Evolutionary conservation across 2,329 filamentous ascomycete species (phyloP), one percentile per base, ranked within the genome.

Genomic region (Curvularia sp.): DNA sequence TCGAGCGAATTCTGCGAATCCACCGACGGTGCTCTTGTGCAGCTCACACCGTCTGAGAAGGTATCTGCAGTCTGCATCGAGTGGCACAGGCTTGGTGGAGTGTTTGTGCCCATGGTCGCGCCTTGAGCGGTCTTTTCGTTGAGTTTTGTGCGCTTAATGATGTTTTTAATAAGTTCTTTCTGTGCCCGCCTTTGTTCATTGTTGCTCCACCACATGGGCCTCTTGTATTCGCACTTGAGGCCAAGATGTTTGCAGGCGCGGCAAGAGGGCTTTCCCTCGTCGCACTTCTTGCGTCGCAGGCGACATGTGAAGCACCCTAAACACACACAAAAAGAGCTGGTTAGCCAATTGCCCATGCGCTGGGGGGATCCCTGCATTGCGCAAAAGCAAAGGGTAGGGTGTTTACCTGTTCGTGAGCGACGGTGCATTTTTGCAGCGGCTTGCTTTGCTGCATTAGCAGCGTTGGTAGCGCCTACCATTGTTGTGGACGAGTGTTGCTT

Each of bases 151-250:
- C 89, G 88, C 87, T 97, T 97, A 84, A 99, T 98, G 79, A 94
- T 92, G 79, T 90, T 89, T 85, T 99, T 99, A 84, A 99, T 96
- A 68, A 89, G 83, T 75, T 98, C 95, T 82, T 98, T 99, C 77
- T 97, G 92, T 56, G 88, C 82, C 70, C 89, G 87, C 68, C 95
- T 86, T 73, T 90, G 88, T 64, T 97, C 93, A 73, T 91, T 90
- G 83, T 95, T 97, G 80, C 89, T 91, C 95, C 95, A 99, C 95
- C 95, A 99, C 80, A 91, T 87, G 38, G 95, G 95, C 74, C 93
- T 85, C 84, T 96, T 97, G 83, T 98, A 99, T 83, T 98, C 93
- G 82, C 95, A 99, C 72, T 85, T 84, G 57, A 99, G 85, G 53
- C 91, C 90, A 56, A 99, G 88, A 73, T 88, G 85, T 64, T 81